phyloP scores from a whole-genome alignment of 202 grass and related monocot genomes.

The Cymbopogon flexuosus region DNA sequence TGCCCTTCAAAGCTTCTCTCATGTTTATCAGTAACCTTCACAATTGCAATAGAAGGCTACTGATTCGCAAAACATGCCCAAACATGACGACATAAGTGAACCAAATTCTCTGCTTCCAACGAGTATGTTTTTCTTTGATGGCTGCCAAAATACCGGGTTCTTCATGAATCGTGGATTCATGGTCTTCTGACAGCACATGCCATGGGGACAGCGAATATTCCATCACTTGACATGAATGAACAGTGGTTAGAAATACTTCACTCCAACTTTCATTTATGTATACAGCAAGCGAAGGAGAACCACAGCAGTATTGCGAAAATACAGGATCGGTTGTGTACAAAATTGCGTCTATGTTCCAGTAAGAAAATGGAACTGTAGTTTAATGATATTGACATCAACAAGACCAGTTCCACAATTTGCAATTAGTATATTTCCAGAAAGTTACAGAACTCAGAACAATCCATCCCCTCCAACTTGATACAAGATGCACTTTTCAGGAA shows the following conservation, averaged over 20 bases:
- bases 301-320: neutral
- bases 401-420: neutral
- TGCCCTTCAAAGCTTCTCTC: too few relatives aligned
- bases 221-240: neutral
- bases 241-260: neutral
- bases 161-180: neutral
- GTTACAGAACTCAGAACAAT: neutral
- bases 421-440: neutral
- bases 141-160: neutral
- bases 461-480: neutral
- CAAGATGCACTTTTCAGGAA: neutral
- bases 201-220: neutral
- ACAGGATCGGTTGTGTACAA: neutral
- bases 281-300: neutral
- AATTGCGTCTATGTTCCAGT: neutral
- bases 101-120: neutral
- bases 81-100: neutral
- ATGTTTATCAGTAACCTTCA: too few relatives aligned
- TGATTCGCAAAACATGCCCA: neutral
- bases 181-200: neutral
- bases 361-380: neutral
- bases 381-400: neutral
- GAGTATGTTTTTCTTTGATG: too few relatives aligned
- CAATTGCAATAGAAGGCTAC: neutral
- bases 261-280: neutral